Conservation (phyloP, 495 filamentous ascomycete genomes). For the Hypoxylon lienhwacheense region DNA sequence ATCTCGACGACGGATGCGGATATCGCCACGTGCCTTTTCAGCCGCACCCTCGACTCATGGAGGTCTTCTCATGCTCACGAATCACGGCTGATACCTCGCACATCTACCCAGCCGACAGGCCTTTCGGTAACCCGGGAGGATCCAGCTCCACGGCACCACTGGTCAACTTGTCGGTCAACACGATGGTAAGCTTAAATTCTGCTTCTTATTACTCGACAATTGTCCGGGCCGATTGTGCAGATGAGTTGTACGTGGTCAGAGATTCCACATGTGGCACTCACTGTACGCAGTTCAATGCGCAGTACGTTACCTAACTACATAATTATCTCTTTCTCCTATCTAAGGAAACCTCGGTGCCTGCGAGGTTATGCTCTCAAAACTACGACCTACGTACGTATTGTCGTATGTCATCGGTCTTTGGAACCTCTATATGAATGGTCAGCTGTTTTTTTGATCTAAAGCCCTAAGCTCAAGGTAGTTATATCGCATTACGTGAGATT, state of each 20-base stretch:
- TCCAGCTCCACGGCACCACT: conserved; percentile 16
- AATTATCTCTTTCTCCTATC: neutral
- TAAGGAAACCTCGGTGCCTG: too few species aligned
- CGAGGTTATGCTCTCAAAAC: too few species aligned
- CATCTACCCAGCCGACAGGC: conserved; percentile 13
- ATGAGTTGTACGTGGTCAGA: conserved; percentile 29
- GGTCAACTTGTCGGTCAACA: conserved; percentile 25
- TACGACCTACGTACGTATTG: too few species aligned
- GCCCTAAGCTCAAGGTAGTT: conserved; percentile 8
- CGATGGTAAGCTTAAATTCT: conserved; percentile 36
- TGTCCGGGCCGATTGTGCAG: conserved; percentile 31
- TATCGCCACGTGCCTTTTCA: conserved; percentile 18
- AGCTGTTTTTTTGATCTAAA: too few species aligned
- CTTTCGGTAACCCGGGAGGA: conserved; percentile 27
- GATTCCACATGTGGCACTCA: conserved; percentile 31
- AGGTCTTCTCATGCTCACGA: conserved; percentile 20
- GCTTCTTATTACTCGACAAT: conserved; percentile 25
- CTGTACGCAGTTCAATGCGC: conserved; percentile 27
- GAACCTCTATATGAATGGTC: conserved; percentile 28
- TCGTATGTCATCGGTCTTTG: neutral
- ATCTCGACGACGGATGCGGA: too few species aligned
- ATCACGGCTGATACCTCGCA: conserved; percentile 31
- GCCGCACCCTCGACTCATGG: conserved; percentile 22
- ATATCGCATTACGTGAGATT: conserved; percentile 30
- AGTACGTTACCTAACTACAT: conserved; percentile 26